Conservation (phyloP, 202 grass and related monocot genomes). For the Schoenoplectus tabernaemontani region DNA sequence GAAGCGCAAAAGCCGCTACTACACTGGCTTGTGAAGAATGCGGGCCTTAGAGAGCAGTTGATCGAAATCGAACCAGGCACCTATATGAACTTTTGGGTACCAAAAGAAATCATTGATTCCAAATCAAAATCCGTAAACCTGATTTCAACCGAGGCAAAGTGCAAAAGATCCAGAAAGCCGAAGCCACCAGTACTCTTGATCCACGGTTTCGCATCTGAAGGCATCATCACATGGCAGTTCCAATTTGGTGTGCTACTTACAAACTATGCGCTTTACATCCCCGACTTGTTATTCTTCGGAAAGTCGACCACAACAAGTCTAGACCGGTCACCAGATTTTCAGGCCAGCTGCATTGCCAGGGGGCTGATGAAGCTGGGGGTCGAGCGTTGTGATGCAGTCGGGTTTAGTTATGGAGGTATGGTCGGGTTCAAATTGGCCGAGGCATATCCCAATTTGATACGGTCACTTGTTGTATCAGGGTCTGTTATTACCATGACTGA, state of each 20-base stretch:
- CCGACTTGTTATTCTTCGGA: conserved; percentile 90
- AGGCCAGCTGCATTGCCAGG: conserved; percentile 49
- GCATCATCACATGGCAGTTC: conserved; percentile 89
- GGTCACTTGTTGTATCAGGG: conserved; percentile 69
- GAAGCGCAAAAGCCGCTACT: conserved; percentile 70
- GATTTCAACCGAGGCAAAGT: neutral
- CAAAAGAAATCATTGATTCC: conserved; percentile 46
- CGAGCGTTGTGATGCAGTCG: conserved; percentile 57
- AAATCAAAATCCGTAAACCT: conserved; percentile 28
- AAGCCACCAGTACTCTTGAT: conserved; percentile 62
- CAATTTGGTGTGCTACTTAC: conserved; percentile 76
- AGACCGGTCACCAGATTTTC: conserved; percentile 73
- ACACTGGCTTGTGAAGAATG: conserved; percentile 56
- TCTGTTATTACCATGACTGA: conserved; percentile 94
- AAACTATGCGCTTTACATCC: conserved; percentile 79
- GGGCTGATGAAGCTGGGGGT: conserved; percentile 58
- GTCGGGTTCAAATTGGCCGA: conserved; percentile 91
- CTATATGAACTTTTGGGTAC: conserved; percentile 76
- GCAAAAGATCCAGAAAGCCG: conserved; percentile 22
- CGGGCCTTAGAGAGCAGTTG: conserved; percentile 51
- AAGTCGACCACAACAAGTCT: conserved; percentile 31
- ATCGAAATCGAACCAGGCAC: conserved; percentile 69
- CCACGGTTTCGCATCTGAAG: conserved; percentile 80
- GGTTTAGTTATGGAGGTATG: conserved; percentile 99
- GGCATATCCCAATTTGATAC: conserved; percentile 52